Conservation (phyloP, 805 yeast species). For the Diddensiella caesifluorescens region DNA sequence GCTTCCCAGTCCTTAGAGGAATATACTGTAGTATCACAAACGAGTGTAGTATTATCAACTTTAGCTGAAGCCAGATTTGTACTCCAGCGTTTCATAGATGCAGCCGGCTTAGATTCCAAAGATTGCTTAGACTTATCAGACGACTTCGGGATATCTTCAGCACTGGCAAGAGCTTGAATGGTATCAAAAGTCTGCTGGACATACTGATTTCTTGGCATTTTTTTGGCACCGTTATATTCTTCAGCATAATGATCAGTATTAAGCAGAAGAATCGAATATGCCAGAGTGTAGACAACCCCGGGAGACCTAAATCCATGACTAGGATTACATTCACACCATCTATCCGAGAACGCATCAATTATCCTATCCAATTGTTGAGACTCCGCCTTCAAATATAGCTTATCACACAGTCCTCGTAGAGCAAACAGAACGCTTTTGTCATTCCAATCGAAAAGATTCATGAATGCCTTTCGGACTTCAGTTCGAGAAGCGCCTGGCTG, state of each 20-base stretch:
- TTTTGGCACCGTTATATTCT: slow-evolving; percentile 30
- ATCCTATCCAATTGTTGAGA: slow-evolving; percentile 76
- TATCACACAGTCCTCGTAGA: slow-evolving; percentile 55
- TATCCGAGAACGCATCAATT: slow-evolving; percentile 58
- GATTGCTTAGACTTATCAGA: slow-evolving; percentile 4
- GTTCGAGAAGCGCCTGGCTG: slow-evolving; percentile 19
- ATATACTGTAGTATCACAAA: slow-evolving; percentile 7
- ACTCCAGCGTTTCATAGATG: slow-evolving; percentile 17
- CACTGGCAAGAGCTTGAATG: slow-evolving; percentile 14
- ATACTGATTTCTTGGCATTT: slow-evolving; percentile 34
- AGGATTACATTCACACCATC: slow-evolving; percentile 51
- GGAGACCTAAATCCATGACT: slow-evolving; percentile 45
- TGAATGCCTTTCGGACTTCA: slow-evolving; percentile 17
- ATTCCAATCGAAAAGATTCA: slow-evolving; percentile 40
- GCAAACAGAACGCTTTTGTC: slow-evolving; percentile 48
- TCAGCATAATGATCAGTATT: slow-evolving; percentile 72
- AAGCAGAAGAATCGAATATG: slow-evolving; percentile 64
- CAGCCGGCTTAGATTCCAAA: slow-evolving; percentile 10
- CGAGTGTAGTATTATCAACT: slow-evolving; percentile 13
- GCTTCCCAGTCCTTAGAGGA: slow-evolving; percentile 22
- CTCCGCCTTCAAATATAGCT: slow-evolving; percentile 70
- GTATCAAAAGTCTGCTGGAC: slow-evolving; percentile 24
- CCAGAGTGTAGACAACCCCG: slow-evolving; percentile 60
- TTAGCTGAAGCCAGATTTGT: slow-evolving; percentile 8
- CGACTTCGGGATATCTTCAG: slow-evolving; percentile 7